Conservation (phyloP, 2,329 filamentous ascomycete genomes). For the Trichoderma sp. region DNA sequence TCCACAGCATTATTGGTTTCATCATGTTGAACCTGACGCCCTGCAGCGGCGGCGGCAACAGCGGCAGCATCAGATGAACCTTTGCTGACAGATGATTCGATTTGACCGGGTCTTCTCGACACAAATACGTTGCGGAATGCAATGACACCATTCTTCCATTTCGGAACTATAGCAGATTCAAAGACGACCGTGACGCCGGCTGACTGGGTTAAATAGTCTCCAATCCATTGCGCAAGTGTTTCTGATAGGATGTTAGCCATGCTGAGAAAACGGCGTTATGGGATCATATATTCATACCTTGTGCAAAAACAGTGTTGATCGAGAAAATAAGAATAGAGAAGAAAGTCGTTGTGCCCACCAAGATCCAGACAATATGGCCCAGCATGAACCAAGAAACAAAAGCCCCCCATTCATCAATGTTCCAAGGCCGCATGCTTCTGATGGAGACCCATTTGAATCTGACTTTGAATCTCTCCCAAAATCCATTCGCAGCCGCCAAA, state of each 20-base stretch:
- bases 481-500: conserved; percentile 85
- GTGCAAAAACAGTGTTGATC: conserved; percentile 95
- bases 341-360: conserved; percentile 97
- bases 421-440: conserved; percentile 89
- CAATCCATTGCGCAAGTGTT: conserved; percentile 89
- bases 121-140: conserved; percentile 97
- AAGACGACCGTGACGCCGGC: conserved; percentile 94
- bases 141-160: conserved; percentile 93
- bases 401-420: conserved; percentile 92
- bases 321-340: conserved; percentile 88
- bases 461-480: conserved; percentile 86
- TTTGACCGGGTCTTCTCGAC: conserved; percentile 83
- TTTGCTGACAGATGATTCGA: conserved; percentile 83
- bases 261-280: neutral
- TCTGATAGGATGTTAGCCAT: conserved; percentile 56
- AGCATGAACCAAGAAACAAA: conserved; percentile 93
- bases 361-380: conserved; percentile 91
- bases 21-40: conserved; percentile 53
- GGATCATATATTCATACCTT: conserved; percentile 60
- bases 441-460: conserved; percentile 99
- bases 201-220: conserved; percentile 92
- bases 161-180: conserved; percentile 95
- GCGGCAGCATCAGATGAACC: conserved; percentile 88
- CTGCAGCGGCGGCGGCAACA: conserved; percentile 71
- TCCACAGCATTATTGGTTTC: conserved; percentile 56